Conservation (phyloP, 228 moss, liverwort and hornwort genomes). For the Sphagnum magellanicum region DNA sequence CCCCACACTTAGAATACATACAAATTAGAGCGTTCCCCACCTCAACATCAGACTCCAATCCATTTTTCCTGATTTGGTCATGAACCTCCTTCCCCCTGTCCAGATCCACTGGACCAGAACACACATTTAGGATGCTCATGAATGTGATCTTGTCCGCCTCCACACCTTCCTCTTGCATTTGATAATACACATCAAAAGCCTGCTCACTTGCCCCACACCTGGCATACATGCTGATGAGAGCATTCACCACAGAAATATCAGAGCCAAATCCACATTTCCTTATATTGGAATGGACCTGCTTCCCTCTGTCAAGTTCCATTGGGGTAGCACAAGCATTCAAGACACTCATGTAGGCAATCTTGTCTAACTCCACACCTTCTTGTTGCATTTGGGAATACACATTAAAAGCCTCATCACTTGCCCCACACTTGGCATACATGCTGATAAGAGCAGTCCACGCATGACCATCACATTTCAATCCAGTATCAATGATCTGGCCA, state of each 20-base stretch:
- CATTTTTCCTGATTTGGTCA: background rate
- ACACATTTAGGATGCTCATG: background rate
- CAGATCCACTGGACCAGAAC: background rate
- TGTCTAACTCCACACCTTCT: background rate
- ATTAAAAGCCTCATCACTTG: no score
- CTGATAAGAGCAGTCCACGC: no score
- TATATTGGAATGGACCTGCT: background rate
- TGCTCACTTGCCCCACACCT: background rate
- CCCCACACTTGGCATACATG: no score
- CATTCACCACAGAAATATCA: background rate
- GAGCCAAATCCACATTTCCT: background rate
- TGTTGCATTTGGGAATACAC: no score
- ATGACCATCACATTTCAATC: no score
- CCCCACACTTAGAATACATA: slow-evolving; percentile 2
- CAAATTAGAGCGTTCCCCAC: background rate
- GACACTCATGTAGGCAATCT: background rate
- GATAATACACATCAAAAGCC: no score
- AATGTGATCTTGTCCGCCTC: background rate
- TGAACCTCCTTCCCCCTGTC: background rate
- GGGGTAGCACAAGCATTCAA: slow-evolving; percentile 4
- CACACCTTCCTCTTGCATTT: no score
- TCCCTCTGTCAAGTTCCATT: background rate
- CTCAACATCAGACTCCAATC: background rate
- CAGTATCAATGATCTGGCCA: no score
- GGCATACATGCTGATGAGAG: slow-evolving; percentile 2